Conservation (phyloP, 176 grass and related monocot species). For the Zizania latifolia region DNA sequence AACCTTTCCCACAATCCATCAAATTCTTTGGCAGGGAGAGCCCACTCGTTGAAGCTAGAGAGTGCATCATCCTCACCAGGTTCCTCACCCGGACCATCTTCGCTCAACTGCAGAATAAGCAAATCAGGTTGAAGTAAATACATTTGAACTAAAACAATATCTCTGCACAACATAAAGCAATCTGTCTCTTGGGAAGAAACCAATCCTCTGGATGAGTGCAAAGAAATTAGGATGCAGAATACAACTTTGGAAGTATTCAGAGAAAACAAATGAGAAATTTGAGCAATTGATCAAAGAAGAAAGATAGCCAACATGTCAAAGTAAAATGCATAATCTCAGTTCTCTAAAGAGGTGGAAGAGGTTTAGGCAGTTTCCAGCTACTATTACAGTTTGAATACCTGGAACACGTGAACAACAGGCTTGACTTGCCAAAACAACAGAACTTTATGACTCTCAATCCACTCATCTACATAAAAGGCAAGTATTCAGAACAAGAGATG, state of each 20-base stretch:
- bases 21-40: conserved; percentile 91
- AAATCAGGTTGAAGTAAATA: conserved; percentile 23
- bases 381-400: conserved; percentile 42
- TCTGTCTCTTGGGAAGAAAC: not conserved
- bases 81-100: conserved; percentile 97
- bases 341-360: not conserved
- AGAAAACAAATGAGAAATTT: not conserved
- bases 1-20: conserved; percentile 99
- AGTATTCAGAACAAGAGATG: conserved; percentile 16
- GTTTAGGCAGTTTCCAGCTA: not conserved
- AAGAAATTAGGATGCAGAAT: not conserved
- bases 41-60: conserved; percentile 93
- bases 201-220: not conserved
- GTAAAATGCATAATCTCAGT: not conserved
- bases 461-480: conserved; percentile 54
- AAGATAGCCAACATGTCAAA: conserved; percentile 1
- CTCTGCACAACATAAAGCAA: not conserved
- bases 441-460: conserved; percentile 65
- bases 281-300: conserved; percentile 4
- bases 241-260: not conserved
- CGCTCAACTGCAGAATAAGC: conserved; percentile 56
- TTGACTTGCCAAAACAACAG: conserved; percentile 99
- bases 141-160: not conserved
- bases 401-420: conserved; percentile 79
- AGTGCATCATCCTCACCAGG: conserved; percentile 81